These are phyloP conservation scores for Cicer bijugum DNA, from an alignment of 306 rosid species.

Conservation along the genomic window DNA sequence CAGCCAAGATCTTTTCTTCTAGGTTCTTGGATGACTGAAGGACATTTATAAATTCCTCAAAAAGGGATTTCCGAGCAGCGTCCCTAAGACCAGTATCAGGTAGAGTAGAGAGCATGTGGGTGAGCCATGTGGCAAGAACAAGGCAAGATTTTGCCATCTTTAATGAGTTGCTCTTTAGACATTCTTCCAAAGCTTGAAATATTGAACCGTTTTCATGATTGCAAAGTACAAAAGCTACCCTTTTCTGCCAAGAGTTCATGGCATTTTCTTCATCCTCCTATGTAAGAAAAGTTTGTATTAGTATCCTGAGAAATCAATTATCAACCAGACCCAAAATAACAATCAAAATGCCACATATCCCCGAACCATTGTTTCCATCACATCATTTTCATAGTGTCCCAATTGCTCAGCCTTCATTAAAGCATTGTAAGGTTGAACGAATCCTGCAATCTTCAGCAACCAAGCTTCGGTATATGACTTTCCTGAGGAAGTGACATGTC, in stretches of 20 bases:
- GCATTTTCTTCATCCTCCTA: conserved; percentile 88
- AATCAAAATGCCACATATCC: conserved; percentile 36
- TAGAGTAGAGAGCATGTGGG: conserved; percentile 75
- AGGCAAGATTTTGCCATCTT: conserved; percentile 76
- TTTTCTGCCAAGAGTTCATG: conserved; percentile 72
- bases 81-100: conserved; percentile 82
- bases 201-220: conserved; percentile 88
- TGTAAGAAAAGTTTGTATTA: conserved; percentile 40
- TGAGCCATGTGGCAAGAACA: conserved; percentile 87
- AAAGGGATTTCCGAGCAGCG: conserved; percentile 75
- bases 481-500: conserved; percentile 73
- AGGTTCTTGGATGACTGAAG: conserved; percentile 75
- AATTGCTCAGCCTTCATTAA: conserved; percentile 65
- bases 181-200: conserved; percentile 82
- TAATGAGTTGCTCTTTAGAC: conserved; percentile 74
- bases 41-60: conserved; percentile 68
- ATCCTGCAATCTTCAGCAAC: conserved; percentile 87
- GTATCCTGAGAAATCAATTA: conserved; percentile 27
- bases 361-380: conserved; percentile 69
- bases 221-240: conserved; percentile 76
- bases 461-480: conserved; percentile 75
- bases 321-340: conserved; percentile 37
- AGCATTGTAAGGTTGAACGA: conserved; percentile 77
- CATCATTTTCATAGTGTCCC: conserved; percentile 54
- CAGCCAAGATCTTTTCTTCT: conserved; percentile 79